These are phyloP conservation scores for Alternaria panax DNA, from an alignment of 2,329 filamentous ascomycete genomes.

Conservation along the genomic window DNA sequence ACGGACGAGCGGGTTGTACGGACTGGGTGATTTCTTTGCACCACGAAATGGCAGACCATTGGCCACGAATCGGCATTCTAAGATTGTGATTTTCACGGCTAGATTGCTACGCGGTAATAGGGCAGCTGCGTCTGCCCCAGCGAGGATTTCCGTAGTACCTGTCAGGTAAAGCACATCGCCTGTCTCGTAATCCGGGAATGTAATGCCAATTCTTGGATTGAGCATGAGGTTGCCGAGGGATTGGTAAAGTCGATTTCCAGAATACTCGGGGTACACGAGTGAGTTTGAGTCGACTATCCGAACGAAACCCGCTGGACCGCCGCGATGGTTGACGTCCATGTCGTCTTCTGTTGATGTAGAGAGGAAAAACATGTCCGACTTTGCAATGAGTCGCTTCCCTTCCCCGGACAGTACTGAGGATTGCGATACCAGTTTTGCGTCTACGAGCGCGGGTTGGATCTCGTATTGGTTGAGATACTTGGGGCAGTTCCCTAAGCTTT, in stretches of 20 bases:
- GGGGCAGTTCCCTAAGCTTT: slow-evolving; percentile 81
- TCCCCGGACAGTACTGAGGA: slow-evolving; percentile 58
- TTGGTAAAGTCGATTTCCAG: slow-evolving; percentile 84
- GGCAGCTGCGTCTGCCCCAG: slow-evolving; percentile 67
- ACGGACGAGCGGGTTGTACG: slow-evolving; percentile 80
- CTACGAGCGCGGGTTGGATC: slow-evolving; percentile 63
- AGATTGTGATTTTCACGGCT: slow-evolving; percentile 72
- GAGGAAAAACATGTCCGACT: slow-evolving; percentile 80
- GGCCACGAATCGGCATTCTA: slow-evolving; percentile 67
- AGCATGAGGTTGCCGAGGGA: slow-evolving; percentile 77
- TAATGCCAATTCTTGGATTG: slow-evolving; percentile 72
- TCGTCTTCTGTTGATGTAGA: slow-evolving; percentile 68
- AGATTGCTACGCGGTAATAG: slow-evolving; percentile 75
- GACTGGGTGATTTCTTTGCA: slow-evolving; percentile 65
- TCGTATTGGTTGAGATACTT: slow-evolving; percentile 83
- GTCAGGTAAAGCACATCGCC: slow-evolving; percentile 78
- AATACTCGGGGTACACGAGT: slow-evolving; percentile 82
- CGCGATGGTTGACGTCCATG: slow-evolving; percentile 87
- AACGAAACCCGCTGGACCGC: slow-evolving; percentile 76
- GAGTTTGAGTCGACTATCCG: slow-evolving; percentile 69
- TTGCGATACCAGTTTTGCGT: slow-evolving; percentile 60
- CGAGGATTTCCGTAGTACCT: slow-evolving; percentile 70
- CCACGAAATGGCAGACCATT: slow-evolving; percentile 74
- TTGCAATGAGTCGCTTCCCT: slow-evolving; percentile 66
- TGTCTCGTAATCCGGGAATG: slow-evolving; percentile 76